Conservation (phyloP, 306 rosid genomes). For the Rosa lucieae region DNA sequence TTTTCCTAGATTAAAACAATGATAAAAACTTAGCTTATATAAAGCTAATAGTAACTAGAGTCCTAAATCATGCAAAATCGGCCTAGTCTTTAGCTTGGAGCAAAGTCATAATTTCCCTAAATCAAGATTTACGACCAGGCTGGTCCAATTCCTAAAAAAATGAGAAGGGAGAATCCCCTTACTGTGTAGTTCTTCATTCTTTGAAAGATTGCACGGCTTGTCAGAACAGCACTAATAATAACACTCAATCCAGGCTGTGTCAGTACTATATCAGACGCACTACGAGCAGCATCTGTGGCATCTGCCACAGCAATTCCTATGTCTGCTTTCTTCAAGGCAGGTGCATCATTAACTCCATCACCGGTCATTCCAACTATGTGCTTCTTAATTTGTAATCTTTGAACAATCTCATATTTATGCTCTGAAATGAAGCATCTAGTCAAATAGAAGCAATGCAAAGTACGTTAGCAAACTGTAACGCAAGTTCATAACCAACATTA, state of each 20-base stretch:
- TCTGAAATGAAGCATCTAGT: constrained; percentile 14
- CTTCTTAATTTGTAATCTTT: constrained; percentile 19
- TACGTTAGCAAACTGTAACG: neutral
- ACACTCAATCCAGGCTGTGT: constrained; percentile 29
- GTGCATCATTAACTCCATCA: constrained; percentile 30
- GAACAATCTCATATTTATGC: constrained; percentile 25
- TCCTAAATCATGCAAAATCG: no score
- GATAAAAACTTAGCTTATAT: no score
- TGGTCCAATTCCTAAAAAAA: neutral
- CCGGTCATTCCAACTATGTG: constrained; percentile 29
- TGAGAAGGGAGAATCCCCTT: constrained; percentile 11
- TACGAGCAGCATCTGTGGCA: constrained; percentile 29
- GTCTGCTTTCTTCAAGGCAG: constrained; percentile 26
- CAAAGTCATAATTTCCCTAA: no score
- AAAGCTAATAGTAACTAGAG: no score
- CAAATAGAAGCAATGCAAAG: neutral
- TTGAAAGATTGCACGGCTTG: constrained; percentile 23
- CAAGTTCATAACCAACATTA: neutral
- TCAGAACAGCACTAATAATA: constrained; percentile 24
- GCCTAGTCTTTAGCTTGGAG: no score
- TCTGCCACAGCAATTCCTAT: constrained; percentile 28
- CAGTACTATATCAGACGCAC: constrained; percentile 24
- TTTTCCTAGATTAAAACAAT: no score
- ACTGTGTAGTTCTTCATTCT: constrained; percentile 28
- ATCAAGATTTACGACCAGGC: neutral